Conservation (phyloP, 768 basidiomycete genomes). For the Tylopilus rubrobrunneus region DNA sequence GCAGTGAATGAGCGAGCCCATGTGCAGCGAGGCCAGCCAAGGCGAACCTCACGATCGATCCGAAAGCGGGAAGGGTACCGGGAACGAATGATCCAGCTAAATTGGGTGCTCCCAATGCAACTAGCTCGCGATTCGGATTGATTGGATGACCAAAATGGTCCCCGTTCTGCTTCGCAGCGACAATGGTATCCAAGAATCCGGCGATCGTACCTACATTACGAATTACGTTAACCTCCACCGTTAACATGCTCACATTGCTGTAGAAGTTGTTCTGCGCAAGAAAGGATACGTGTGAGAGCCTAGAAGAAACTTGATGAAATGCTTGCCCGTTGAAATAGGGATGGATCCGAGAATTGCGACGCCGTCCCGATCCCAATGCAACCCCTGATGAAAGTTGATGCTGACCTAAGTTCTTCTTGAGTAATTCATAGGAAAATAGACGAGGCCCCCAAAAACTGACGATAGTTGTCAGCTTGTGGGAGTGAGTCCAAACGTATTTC, state of each 20-base stretch:
- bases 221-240: background rate
- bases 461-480: too few relatives aligned
- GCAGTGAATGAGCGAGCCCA: constrained; percentile 35
- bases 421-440: too few relatives aligned
- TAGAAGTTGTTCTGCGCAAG: constrained; percentile 77
- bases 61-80: too few relatives aligned
- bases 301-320: constrained; percentile 78
- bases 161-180: constrained; percentile 86
- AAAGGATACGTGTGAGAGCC: constrained; percentile 54
- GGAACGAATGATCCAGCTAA: too few relatives aligned
- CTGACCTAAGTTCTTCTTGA: too few relatives aligned
- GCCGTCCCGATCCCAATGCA: constrained; percentile 73
- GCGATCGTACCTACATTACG: constrained; percentile 71
- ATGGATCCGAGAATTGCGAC: constrained; percentile 84
- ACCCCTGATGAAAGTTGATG: constrained; percentile 41
- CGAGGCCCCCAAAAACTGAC: too few relatives aligned
- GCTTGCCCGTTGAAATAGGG: constrained; percentile 50
- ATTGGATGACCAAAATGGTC: too few relatives aligned
- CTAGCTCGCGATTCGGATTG: too few relatives aligned
- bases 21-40: constrained; percentile 57
- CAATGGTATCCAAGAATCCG: constrained; percentile 93
- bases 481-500: too few relatives aligned
- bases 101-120: too few relatives aligned
- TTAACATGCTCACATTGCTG: constrained; percentile 55
- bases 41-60: constrained; percentile 28